A percentile compares a stretch with the other conserved stretches of the same genome.
Evolutionary conservation across 495 filamentous ascomycete species (phyloP).

Genomic region (Penicillium mononematosum): DNA sequence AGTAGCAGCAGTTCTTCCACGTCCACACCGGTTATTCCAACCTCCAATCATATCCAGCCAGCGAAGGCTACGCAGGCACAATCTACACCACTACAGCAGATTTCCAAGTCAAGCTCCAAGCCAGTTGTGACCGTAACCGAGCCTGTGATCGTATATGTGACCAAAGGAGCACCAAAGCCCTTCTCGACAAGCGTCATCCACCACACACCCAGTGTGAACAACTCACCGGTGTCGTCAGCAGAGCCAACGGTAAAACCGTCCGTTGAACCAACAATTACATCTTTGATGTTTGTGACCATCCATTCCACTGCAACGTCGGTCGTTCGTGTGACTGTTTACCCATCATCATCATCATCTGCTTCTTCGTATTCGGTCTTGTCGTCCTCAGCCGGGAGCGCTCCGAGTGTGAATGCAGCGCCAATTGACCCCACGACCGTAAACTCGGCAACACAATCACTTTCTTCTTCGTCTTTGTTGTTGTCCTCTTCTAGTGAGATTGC

Average conservation of each 20-base stretch:
- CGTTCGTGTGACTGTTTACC: constrained; percentile 14
- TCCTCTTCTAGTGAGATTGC: not conserved
- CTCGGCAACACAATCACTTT: not conserved
- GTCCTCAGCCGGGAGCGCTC: not conserved
- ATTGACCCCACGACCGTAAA: not conserved
- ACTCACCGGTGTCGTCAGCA: not conserved
- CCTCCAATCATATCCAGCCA: not conserved
- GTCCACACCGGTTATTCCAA: not conserved
- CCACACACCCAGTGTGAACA: not conserved
- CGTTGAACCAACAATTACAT: not conserved
- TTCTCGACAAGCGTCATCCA: constrained; percentile 14
- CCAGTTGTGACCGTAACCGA: constrained; percentile 13
- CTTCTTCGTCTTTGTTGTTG: not conserved
- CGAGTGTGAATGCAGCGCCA: not conserved
- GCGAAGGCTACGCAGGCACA: not conserved
- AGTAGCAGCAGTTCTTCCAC: not conserved
- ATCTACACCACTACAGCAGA: not conserved
- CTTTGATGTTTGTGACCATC: not conserved
- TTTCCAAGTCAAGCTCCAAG: not conserved
- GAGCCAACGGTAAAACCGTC: not conserved
- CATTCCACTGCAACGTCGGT: constrained; percentile 2
- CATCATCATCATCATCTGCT: constrained; percentile 1
- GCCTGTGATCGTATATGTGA: constrained; percentile 16
- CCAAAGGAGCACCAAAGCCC: constrained; percentile 12
- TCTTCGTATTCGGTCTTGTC: not conserved